Conservation (phyloP, 2,329 filamentous ascomycete genomes). For the Pseudocercospora pini-densiflorae region DNA sequence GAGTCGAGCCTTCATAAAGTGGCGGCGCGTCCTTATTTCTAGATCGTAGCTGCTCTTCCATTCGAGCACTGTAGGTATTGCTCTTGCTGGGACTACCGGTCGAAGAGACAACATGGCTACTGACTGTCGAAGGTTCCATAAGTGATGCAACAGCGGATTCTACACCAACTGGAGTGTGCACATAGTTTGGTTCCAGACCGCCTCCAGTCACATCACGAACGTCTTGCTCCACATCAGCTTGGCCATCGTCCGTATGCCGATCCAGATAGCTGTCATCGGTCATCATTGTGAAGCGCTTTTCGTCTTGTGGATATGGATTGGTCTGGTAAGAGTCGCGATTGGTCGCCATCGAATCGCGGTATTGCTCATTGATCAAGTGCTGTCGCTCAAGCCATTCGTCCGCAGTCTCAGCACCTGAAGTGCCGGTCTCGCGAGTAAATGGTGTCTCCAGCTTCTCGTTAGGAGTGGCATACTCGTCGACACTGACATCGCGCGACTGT, state of each 20-base stretch:
- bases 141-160: constrained; percentile 92
- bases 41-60: constrained; percentile 33
- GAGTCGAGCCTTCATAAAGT: constrained; percentile 38
- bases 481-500: constrained; percentile 57
- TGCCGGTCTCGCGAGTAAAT: constrained; percentile 49
- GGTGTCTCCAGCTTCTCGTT: constrained; percentile 49
- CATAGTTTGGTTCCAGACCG: constrained; percentile 74
- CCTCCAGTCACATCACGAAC: constrained; percentile 61
- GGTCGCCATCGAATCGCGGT: constrained; percentile 49
- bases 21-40: constrained; percentile 30
- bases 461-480: constrained; percentile 40
- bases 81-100: constrained; percentile 29
- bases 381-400: constrained; percentile 58
- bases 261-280: constrained; percentile 61
- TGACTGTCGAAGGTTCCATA: constrained; percentile 80
- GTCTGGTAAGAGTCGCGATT: constrained; percentile 48
- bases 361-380: constrained; percentile 64
- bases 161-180: constrained; percentile 72
- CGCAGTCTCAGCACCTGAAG: constrained; percentile 43
- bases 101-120: constrained; percentile 38
- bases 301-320: constrained; percentile 59
- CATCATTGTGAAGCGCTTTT: constrained; percentile 54
- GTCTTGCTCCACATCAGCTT: constrained; percentile 67
- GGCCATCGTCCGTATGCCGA: constrained; percentile 40
- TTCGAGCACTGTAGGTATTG: constrained; percentile 36